phyloP scores from a whole-genome alignment of 768 basidiomycete genomes.

The Auricularia auricula-judae region DNA sequence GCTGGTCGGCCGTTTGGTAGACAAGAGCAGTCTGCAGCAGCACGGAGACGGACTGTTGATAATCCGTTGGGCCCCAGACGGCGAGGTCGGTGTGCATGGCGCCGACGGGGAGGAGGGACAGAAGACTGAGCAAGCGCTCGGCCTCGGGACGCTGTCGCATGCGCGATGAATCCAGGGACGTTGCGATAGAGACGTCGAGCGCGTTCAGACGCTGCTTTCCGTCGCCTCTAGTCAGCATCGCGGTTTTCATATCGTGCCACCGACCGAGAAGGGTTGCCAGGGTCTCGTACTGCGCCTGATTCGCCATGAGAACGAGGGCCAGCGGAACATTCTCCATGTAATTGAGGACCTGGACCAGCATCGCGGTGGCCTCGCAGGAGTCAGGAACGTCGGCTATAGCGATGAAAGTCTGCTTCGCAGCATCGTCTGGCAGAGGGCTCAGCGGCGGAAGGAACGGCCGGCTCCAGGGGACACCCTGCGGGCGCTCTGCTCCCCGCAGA shows the following conservation, averaged over 20 bases:
- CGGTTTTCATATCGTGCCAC: not conserved
- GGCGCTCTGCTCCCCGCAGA: not conserved
- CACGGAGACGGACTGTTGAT: slow-evolving; percentile 5
- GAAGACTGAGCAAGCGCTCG: slow-evolving; percentile 15
- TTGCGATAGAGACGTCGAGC: slow-evolving; percentile 20
- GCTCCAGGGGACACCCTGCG: not conserved
- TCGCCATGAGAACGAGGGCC: not conserved
- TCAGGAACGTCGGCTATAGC: not conserved
- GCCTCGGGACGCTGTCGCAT: slow-evolving; percentile 17
- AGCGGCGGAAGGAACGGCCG: not conserved
- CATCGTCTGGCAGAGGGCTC: not conserved
- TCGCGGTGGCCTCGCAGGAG: no score
- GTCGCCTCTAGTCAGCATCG: slow-evolving; percentile 4
- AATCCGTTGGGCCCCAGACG: slow-evolving; percentile 7
- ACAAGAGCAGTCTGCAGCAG: slow-evolving; percentile 13
- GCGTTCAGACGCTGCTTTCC: slow-evolving; percentile 8
- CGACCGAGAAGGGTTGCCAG: not conserved
- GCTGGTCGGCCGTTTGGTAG: slow-evolving; percentile 10
- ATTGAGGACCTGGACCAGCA: not conserved
- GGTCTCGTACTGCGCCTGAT: not conserved
- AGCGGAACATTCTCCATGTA: not conserved
- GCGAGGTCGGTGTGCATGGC: slow-evolving; percentile 7
- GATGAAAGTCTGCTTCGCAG: not conserved
- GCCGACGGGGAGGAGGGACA: slow-evolving; percentile 22
- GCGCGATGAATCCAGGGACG: slow-evolving; percentile 21